These are phyloP conservation scores for Clonostachys solani DNA, from an alignment of 2,329 filamentous ascomycete species.

Conservation along the genomic window DNA sequence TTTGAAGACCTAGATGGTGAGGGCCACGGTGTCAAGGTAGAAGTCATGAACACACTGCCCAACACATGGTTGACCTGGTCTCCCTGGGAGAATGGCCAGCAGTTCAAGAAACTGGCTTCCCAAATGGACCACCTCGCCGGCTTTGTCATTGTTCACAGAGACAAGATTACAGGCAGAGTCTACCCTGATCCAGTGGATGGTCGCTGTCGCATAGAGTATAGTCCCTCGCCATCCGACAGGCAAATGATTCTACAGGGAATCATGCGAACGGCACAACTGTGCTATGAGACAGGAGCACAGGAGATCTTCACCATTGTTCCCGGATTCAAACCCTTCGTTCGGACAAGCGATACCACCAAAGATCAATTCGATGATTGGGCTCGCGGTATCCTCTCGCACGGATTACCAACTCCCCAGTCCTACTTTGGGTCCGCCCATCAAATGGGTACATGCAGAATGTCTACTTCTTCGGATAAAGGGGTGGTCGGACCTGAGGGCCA, in stretches of 20 bases:
- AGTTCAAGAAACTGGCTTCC: constrained; percentile 1
- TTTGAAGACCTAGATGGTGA: constrained; percentile 1
- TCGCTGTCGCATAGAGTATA: constrained; percentile 39
- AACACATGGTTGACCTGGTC: constrained; percentile 1
- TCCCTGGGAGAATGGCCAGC: not conserved
- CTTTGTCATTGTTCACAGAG: not conserved
- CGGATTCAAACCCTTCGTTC: constrained; percentile 54
- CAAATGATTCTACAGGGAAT: constrained; percentile 63
- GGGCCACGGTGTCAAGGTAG: constrained; percentile 1
- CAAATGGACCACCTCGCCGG: not conserved
- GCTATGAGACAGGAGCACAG: constrained; percentile 65
- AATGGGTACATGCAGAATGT: constrained; percentile 71
- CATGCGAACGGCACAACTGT: constrained; percentile 63
- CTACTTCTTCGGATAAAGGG: constrained; percentile 34
- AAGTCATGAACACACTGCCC: not conserved
- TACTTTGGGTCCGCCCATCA: constrained; percentile 64
- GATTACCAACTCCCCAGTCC: constrained; percentile 7
- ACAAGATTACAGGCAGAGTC: not conserved
- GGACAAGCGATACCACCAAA: constrained; percentile 19
- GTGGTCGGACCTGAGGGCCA: constrained; percentile 47
- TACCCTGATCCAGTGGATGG: constrained; percentile 1
- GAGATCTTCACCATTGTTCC: constrained; percentile 65
- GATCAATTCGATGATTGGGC: constrained; percentile 51
- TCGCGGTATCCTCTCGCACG: not conserved
- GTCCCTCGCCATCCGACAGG: constrained; percentile 61